Evolutionary conservation across 2,329 filamentous ascomycete genomes (phyloP), one percentile per base, ranked within the genome.

Genomic region (Pyricularia sp.): DNA sequence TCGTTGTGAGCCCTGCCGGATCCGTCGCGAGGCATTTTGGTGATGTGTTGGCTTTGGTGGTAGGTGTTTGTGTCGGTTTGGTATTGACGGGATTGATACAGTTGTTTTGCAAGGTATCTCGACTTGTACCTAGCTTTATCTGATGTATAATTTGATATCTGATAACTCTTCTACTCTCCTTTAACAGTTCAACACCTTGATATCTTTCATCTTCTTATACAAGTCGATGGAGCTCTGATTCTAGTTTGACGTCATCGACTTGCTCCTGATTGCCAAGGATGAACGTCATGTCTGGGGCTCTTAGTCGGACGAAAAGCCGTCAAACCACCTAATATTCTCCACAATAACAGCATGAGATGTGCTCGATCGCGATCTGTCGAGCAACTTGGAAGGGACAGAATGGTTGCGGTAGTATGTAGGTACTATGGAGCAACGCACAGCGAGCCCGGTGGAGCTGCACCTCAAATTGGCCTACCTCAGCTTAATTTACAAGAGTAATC

Each of bases 21-120:
- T 78, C 79, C 79, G 66, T 78, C 73, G 71, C 79, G 78, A 77
- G 80, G 79, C 81, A 82, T 82, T 66, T 65, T 78, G 71, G 64
- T 26, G 24, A 63, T 57, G 62, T 64, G 62, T 65, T 63, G 62
- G 33, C 62, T 33, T 65, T 61, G 62, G 13, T 30, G 53, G 53
- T 61, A 62, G 64, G 60, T 33, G 24, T n/a, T 28, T 33, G 16
- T 4, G 9, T 19, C 7, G 13, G 3, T 22, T 55, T 26, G 24
- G 26, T 26, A 30, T 59, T 19, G 19, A 8, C 5, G 40, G 26
- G 26, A 5, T 7, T n/a, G 19, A 3, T 44, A 5, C 13, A 12
- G 30, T 30, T 8, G 26, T 24, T 24, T 24, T 57, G 24, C 24
- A 57, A 4, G 10, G 1, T 24, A 13, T 57, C 13, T 59, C 22